Evolutionary conservation across 305 asterid genomes (phyloP), one percentile per base, ranked within the genome.

Genomic region (Rubia peregrina): DNA sequence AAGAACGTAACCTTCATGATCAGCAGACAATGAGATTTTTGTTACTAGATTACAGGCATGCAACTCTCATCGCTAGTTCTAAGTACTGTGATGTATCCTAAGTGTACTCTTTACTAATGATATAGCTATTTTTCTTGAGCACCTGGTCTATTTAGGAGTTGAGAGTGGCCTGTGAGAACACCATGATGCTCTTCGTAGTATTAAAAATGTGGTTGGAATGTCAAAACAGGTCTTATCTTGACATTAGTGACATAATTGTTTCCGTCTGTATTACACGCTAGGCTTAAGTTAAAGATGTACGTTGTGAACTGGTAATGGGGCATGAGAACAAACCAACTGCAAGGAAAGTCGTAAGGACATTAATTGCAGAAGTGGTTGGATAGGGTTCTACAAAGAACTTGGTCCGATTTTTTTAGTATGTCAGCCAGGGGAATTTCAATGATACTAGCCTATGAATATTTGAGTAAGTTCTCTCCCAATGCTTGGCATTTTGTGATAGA

Each of bases 341-440:
- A 60, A 81, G 83, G 77, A 90, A 89, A 81, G 96, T 94, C 53
- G 89, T 94, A 16, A 88, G 70, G 74, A 79, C 73, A 40, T 83
- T 94, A 85, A 84, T 94, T 74, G 85, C 92, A 19, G 96, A 94
- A 48, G 96, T 80, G 98, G 97, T 55, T 94, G 96, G 96, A 80
- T 83, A 40, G 97, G 97, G 77, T 77, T 94, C 57, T 94, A 89
- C 71, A 85, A 95, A 81, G 98, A 97, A 66, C 83, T 94, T 9
- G 97, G 99, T 82, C 97, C 99, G 21, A 97, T 85, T 85, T 91
- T 86, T 90, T 88, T 84, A 94, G 99, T 84, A 91, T 88, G 95
- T 94, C 98, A 43, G 96, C 99, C 17, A 91, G 99, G 97, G 99
- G 99, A 76, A 94, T 97, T 79, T 88, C 99, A 19, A 94, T 94